Percentiles rank a stretch among this genome's conserved stretches.
Evolutionary conservation across 768 basidiomycete genomes (phyloP).

Genomic region (Pulveroboletus sp.): DNA sequence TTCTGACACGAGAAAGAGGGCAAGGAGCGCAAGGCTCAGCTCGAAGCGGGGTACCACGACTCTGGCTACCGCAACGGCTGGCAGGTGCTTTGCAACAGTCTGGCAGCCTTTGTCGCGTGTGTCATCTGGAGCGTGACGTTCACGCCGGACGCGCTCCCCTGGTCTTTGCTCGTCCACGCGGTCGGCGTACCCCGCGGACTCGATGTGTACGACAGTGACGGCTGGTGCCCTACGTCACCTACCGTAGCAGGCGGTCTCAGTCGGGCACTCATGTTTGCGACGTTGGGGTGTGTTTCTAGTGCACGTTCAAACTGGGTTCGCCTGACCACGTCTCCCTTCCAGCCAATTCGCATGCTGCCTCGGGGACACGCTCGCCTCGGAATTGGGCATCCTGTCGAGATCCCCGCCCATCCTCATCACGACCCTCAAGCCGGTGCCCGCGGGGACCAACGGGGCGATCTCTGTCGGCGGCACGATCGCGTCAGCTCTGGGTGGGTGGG

Average conservation of each 20-base stretch:
- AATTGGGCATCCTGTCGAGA: slow-evolving; percentile 81
- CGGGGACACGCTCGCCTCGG: slow-evolving; percentile 90
- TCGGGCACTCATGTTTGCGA: slow-evolving; percentile 56
- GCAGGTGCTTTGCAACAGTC: slow-evolving; percentile 83
- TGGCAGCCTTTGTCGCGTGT: slow-evolving; percentile 56
- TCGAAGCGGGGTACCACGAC: slow-evolving; percentile 77
- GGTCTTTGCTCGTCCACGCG: slow-evolving; percentile 26
- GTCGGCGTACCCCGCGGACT: slow-evolving; percentile 10
- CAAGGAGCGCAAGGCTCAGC: slow-evolving; percentile 63
- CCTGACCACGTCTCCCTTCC: slow-evolving; percentile 1
- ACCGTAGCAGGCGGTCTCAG: slow-evolving; percentile 48
- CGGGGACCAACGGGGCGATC: slow-evolving; percentile 89
- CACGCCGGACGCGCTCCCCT: slow-evolving; percentile 40
- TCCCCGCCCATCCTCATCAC: slow-evolving; percentile 74
- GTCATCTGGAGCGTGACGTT: slow-evolving; percentile 63
- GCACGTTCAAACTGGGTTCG: neutral
- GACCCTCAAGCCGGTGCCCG: slow-evolving; percentile 68
- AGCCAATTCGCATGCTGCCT: slow-evolving; percentile 88
- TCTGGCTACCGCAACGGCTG: slow-evolving; percentile 70
- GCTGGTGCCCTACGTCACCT: slow-evolving; percentile 63
- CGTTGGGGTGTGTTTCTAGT: slow-evolving; percentile 52
- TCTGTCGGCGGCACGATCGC: slow-evolving; percentile 71
- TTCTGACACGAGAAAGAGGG: slow-evolving; percentile 48
- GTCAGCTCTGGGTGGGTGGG: slow-evolving; percentile 65
- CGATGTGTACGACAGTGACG: slow-evolving; percentile 35